A percentile compares a stretch with the other conserved stretches of the same genome.
Conservation (phyloP, 1,139 yeast species). For the Yamadazyma sp. region DNA sequence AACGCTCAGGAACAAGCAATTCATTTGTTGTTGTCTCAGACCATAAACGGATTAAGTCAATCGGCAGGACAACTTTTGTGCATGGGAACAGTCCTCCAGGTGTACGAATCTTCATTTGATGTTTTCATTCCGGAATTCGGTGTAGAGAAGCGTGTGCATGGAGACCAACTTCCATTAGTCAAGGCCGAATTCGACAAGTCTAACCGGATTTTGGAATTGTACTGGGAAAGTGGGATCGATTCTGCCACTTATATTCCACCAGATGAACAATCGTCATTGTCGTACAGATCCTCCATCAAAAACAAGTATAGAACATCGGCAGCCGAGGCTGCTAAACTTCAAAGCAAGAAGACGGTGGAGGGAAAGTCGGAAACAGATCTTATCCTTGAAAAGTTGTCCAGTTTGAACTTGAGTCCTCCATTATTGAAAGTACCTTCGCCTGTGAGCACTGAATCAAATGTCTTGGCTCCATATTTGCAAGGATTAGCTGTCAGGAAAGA, state of each 20-base stretch:
- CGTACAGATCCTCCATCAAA: conserved; percentile 75
- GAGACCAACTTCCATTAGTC: conserved; percentile 89
- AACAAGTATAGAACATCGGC: conserved; percentile 77
- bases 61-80: conserved; percentile 79
- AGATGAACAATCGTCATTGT: conserved; percentile 76
- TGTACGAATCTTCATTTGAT: conserved; percentile 94
- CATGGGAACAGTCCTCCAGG: conserved; percentile 87
- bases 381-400: conserved; percentile 47
- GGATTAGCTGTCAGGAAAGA: conserved; percentile 59
- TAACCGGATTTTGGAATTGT: conserved; percentile 70
- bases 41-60: conserved; percentile 75
- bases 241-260: conserved; percentile 89
- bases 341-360: conserved; percentile 21
- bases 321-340: conserved; percentile 63
- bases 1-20: conserved; percentile 94
- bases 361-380: conserved; percentile 38
- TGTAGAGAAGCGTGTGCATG: conserved; percentile 95
- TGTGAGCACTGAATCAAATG: conserved; percentile 22
- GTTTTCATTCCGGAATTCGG: conserved; percentile 94
- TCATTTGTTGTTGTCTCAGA: conserved; percentile 80
- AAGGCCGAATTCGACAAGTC: conserved; percentile 88
- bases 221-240: conserved; percentile 91
- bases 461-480: conserved; percentile 57
- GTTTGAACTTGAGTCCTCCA: conserved; percentile 56
- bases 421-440: conserved; percentile 43